Percentiles rank a stretch among this genome's conserved stretches.
These are phyloP conservation scores for Trypanosoma congolense DNA, from an alignment of 208 protist species.

Conservation along the genomic window DNA sequence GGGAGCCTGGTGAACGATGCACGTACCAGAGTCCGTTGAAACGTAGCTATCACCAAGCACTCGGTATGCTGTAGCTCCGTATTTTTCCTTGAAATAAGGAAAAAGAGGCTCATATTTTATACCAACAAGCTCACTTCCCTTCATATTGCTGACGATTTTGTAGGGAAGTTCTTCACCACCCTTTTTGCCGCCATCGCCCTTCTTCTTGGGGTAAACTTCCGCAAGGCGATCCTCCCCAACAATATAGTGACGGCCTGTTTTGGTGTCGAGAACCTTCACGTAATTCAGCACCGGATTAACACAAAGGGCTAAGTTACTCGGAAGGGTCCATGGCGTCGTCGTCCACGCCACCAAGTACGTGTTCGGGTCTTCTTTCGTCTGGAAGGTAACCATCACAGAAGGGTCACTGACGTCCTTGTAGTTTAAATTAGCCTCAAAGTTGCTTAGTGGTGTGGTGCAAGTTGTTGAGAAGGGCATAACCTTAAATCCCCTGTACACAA, in stretches of 20 bases:
- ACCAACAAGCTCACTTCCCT: constrained; percentile 89
- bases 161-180: constrained; percentile 38
- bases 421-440: constrained; percentile 99
- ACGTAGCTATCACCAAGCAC: constrained; percentile 97
- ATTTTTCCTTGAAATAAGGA: constrained; percentile 90
- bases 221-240: constrained; percentile 66
- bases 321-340: constrained; percentile 99
- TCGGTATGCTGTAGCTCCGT: constrained; percentile 80
- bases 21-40: constrained; percentile 96
- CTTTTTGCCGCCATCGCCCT: constrained; percentile 39
- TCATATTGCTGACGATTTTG: constrained; percentile 75
- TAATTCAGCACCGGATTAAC: constrained; percentile 98
- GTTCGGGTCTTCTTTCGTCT: constrained; percentile 76
- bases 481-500: constrained; percentile 99
- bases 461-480: constrained; percentile 99
- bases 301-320: constrained; percentile 98
- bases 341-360: constrained; percentile 98
- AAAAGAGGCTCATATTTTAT: constrained; percentile 96
- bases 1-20: constrained; percentile 99
- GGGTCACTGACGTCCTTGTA: constrained; percentile 98
- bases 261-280: constrained; percentile 92
- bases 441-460: constrained; percentile 99
- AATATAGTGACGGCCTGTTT: constrained; percentile 80
- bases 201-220: constrained; percentile 65
- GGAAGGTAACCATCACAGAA: constrained; percentile 91